Base-by-base conservation (phyloP, 2,329 filamentous ascomycete species). In the Lecanoromycetidae sp. region DNA sequence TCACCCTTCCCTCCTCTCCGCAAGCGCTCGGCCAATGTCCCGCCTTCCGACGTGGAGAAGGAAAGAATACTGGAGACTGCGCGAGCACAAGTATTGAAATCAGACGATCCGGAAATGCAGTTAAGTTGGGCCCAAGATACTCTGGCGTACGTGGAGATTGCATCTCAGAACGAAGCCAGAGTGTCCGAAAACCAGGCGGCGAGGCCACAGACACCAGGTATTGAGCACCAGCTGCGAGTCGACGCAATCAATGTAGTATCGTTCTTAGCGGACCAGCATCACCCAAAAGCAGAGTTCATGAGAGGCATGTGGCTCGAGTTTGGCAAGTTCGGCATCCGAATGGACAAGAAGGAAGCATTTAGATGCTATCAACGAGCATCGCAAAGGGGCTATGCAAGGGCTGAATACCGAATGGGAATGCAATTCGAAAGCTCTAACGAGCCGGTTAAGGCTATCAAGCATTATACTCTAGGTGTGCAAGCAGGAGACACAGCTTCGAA, bases 371-470 rank as follows among this genome's bases (percentile, higher is more conserved):
- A 80, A 52, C 75, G 82, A 57, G 85, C 91, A n/a, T 83, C 87
- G 25, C 83, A 88, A 57, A 80, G 85, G 57, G 87, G 87, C 49
- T 94, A 88, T 66, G 79, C 82, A 19, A 76, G 91, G 57, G 88
- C 91, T 17, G 87, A 96, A 64, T 98, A 98, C 64, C 80, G 91
- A 38, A 94, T 98, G 68, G 91, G 91, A 53, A 98, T 96, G 90
- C 83, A 95, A 48, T 96, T 88, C 62, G 91, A 98, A 66, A 87
- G 84, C 62, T 90, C 87, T 4, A 94, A 94, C 60, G 90, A 98
- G 59, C 82, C 87, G 51, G 75, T 81, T 53, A 95, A 94, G 63
- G 91, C 91, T 5, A 80, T 95, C 59, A 80, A 82, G 58, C 88
- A 96, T 64, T 98, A 96, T 65, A 79, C 87, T 55, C 76, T 77